These are phyloP conservation scores for Spiromastix sp. DNA, from an alignment of 2,329 filamentous ascomycete genomes.

Conservation along the genomic window DNA sequence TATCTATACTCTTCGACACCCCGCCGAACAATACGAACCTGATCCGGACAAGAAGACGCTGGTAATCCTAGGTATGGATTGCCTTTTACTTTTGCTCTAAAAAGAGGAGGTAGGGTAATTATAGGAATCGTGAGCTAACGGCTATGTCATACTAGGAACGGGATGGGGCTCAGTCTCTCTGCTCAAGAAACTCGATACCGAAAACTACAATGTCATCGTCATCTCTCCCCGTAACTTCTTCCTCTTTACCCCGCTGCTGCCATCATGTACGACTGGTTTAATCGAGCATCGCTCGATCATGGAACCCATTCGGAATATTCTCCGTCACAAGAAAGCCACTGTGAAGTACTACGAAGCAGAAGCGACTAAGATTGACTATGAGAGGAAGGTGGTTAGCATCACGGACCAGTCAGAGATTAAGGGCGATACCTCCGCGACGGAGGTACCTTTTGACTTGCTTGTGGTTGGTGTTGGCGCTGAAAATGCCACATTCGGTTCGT, in stretches of 20 bases:
- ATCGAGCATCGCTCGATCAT: constrained; percentile 99
- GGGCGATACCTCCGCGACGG: constrained; percentile 68
- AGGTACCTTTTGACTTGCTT: constrained; percentile 96
- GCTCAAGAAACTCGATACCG: constrained; percentile 95
- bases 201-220: constrained; percentile 98
- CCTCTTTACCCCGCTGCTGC: constrained; percentile 94
- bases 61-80: constrained; percentile 70
- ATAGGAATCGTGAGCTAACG: constrained; percentile 10
- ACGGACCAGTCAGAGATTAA: constrained; percentile 89
- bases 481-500: constrained; percentile 86
- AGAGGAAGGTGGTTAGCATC: constrained; percentile 79
- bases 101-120: constrained; percentile 1
- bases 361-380: constrained; percentile 87
- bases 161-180: constrained; percentile 95
- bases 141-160: constrained; percentile 53
- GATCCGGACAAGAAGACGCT: constrained; percentile 94
- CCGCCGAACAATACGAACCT: constrained; percentile 63
- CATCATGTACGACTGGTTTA: constrained; percentile 92
- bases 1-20: constrained; percentile 75
- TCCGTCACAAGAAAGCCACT: constrained; percentile 84
- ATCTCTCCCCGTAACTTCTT: constrained; percentile 99
- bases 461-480: constrained; percentile 95
- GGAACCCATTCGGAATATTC: constrained; percentile 94
- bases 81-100: constrained; percentile 5
- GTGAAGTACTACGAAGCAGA: constrained; percentile 98